Conservation (phyloP, 441 rosid genomes). For the Euphorbia celastroides region DNA sequence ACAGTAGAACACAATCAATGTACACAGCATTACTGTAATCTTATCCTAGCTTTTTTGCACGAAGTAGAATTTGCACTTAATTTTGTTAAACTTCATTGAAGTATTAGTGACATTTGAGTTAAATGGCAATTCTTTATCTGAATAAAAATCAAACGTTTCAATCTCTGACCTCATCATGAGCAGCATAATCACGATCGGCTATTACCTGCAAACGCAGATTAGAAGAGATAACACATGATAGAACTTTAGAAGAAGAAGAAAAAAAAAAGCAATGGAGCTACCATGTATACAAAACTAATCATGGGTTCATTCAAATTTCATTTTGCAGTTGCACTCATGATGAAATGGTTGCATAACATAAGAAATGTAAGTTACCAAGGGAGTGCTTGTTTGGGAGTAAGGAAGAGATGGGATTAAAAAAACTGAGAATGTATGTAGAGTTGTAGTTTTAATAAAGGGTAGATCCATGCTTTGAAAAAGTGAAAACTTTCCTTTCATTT, state of each 20-base stretch:
- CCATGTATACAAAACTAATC: neutral
- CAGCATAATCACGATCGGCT: constrained; percentile 65
- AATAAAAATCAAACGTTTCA: constrained; percentile 7
- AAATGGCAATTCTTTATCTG: constrained; percentile 3
- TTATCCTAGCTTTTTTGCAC: neutral
- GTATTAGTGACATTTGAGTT: neutral
- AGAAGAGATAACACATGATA: neutral
- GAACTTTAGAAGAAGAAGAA: neutral
- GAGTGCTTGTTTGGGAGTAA: too few relatives aligned
- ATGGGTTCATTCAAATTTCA: neutral
- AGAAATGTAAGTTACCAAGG: too few relatives aligned
- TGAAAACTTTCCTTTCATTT: too few relatives aligned
- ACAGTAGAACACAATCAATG: too few relatives aligned
- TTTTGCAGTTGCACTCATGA: neutral
- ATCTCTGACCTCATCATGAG: constrained; percentile 67
- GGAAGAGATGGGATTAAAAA: too few relatives aligned
- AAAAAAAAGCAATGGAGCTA: neutral
- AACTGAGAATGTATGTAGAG: too few relatives aligned
- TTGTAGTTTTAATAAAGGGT: too few relatives aligned
- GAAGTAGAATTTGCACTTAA: neutral
- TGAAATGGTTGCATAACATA: too few relatives aligned
- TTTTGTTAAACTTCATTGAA: neutral
- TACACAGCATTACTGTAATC: too few relatives aligned
- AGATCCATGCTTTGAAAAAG: too few relatives aligned
- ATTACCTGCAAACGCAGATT: constrained; percentile 47